Conservation (phyloP, 169 alveolate species). For the Plasmodium gaboni region DNA sequence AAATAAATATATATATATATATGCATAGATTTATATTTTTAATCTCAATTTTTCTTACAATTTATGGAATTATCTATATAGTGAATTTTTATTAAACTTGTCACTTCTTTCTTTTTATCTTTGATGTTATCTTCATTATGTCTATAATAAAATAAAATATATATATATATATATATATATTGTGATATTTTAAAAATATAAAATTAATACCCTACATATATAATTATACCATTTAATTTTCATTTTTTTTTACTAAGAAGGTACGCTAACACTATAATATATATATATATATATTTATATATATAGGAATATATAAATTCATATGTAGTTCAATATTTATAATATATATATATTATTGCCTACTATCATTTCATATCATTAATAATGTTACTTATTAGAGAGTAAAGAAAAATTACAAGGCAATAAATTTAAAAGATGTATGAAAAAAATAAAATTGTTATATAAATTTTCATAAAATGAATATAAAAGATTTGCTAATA, state of each 20-base stretch:
- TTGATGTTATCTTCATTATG: not conserved
- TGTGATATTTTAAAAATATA: not conserved
- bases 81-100: slow-evolving; percentile 17
- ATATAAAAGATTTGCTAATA: slow-evolving; percentile 23
- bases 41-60: not conserved
- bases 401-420: slow-evolving; percentile 2
- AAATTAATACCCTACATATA: too few relatives aligned
- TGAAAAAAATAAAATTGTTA: slow-evolving; percentile 31
- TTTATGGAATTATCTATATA: slow-evolving; percentile 23
- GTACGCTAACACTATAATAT: too few relatives aligned
- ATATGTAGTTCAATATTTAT: too few relatives aligned
- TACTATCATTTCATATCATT: not conserved
- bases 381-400: not conserved
- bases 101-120: not conserved
- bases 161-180: slow-evolving; percentile 8
- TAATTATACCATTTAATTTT: too few relatives aligned
- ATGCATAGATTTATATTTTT: not conserved
- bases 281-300: too few relatives aligned
- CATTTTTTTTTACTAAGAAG: too few relatives aligned
- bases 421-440: slow-evolving; percentile 25
- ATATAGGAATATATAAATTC: too few relatives aligned
- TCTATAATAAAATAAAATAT: not conserved
- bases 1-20: not conserved
- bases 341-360: too few relatives aligned
- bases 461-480: slow-evolving; percentile 36